Conservation (phyloP, 2,329 filamentous ascomycete species). For the Neonectria hederae region DNA sequence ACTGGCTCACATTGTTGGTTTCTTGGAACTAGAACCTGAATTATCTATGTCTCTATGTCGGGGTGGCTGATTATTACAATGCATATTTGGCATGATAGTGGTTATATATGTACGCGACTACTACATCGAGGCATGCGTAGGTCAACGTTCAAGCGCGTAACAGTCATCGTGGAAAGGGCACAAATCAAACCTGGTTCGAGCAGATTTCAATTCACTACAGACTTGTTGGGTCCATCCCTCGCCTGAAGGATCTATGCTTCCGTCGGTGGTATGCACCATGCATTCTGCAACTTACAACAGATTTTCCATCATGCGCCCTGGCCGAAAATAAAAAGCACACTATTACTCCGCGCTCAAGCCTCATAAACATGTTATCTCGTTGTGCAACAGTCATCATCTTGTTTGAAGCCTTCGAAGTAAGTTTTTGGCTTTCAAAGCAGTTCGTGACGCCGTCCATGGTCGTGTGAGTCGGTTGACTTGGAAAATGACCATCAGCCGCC, state of each 20-base stretch:
- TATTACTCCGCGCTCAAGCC: conserved; percentile 21
- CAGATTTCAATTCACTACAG: conserved; percentile 5
- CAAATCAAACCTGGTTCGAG: background rate
- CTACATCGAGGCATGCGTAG: background rate
- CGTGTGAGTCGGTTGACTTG: conserved; percentile 35
- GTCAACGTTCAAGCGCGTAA: background rate
- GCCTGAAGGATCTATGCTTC: conserved; percentile 6
- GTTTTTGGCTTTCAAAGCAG: conserved; percentile 25
- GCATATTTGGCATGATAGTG: background rate
- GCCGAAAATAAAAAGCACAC: conserved; percentile 25
- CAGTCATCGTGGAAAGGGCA: background rate
- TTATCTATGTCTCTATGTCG: background rate
- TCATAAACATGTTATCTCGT: conserved; percentile 32
- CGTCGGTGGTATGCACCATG: background rate
- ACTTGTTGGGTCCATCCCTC: background rate
- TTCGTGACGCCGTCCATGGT: conserved; percentile 42
- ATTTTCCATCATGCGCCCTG: conserved; percentile 1
- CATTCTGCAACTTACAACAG: conserved; percentile 6
- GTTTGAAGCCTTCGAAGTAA: conserved; percentile 13
- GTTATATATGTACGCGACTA: no score
- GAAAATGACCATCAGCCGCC: conserved; percentile 35
- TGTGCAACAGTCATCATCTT: conserved; percentile 25
- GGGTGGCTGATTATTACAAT: background rate
- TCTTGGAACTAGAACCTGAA: background rate
- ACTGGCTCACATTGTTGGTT: background rate